Evolutionary conservation across 441 rosid species (phyloP).

Genomic region (Melastoma candidum): DNA sequence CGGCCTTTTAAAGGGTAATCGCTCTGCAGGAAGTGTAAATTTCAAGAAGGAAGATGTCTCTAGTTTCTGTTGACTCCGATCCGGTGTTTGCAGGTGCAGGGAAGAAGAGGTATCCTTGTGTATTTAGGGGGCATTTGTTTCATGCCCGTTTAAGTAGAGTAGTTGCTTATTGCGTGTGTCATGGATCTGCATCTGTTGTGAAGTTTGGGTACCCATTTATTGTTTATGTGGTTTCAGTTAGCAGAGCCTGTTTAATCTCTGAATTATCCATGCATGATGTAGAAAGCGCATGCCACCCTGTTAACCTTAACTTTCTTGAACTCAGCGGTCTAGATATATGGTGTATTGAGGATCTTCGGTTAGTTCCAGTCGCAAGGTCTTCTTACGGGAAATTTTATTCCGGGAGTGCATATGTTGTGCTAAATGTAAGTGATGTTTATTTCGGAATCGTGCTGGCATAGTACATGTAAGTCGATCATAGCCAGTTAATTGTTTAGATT

Average conservation of each 20-base stretch:
- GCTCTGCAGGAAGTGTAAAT: no score
- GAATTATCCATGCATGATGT: not conserved
- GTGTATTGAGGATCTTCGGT: constrained; percentile 47
- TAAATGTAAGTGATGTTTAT: constrained; percentile 37
- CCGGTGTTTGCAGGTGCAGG: constrained; percentile 54
- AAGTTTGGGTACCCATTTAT: no score
- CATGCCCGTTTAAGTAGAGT: not conserved
- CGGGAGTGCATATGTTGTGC: constrained; percentile 56
- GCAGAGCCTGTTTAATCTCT: not conserved
- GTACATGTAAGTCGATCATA: no score
- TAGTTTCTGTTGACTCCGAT: constrained; percentile 33
- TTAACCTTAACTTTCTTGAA: constrained; percentile 11
- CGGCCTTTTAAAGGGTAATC: no score
- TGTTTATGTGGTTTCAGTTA: not conserved
- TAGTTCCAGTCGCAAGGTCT: constrained; percentile 49
- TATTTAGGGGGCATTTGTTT: not conserved
- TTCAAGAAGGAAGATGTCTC: constrained; percentile 28
- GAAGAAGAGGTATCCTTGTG: constrained; percentile 41
- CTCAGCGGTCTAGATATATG: constrained; percentile 75
- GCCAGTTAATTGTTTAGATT: no score
- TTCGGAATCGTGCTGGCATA: not conserved
- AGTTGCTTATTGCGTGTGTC: not conserved
- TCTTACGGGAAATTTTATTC: constrained; percentile 60
- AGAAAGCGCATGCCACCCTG: not conserved
- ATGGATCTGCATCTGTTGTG: not conserved